Evolutionary conservation across 148 eudicot species (phyloP), one percentile per base, ranked within the genome.

Genomic region (Nepenthes gracilis): DNA sequence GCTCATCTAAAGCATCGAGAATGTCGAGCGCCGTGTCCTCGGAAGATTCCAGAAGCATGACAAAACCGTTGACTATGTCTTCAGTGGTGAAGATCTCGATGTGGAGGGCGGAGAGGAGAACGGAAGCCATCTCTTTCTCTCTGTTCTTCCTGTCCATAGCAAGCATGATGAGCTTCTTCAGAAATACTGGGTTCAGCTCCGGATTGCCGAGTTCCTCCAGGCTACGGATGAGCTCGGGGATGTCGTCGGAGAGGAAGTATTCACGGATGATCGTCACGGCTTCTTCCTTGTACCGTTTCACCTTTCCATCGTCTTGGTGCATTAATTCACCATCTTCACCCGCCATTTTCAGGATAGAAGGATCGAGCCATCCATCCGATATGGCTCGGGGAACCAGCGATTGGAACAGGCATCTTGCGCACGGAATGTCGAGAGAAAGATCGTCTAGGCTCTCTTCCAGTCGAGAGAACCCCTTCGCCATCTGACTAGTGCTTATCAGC

Each of bases 71-170:
- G 13, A 86, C 94, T 45, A 88, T 82, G 60, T 92, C 98, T 59
- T 88, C 94, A 1, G 96, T 85, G 1, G 96, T 85, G 65, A 92
- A 88, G 57, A 92, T 85, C 71, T 92, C 96, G 8, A 88, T 85
- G 59, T 88, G 96, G 35, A 92, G 82, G 11, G 96, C 94, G 9
- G 98, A 85, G 36, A 92, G 88, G 15, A 92, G 74, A 65, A 85
- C 96, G 35, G 98, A 92, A 23, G 98, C 96, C 98, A 92, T 88
- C 68, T 92, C 98, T 75, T 84, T 92, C 74, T 92, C 98, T 61
- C 94, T 65, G 75, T 88, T 92, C 65, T 92, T 92, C 68, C 98
- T 68, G 67, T 92, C 98, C 96, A 92, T 79, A 50, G 98, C 98
- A 43, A 92, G 94, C 14, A 88, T 85, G 53, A 88, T 75, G 13